phyloP scores from a whole-genome alignment of 805 yeast species.

The Nakazawaea ernobii region DNA sequence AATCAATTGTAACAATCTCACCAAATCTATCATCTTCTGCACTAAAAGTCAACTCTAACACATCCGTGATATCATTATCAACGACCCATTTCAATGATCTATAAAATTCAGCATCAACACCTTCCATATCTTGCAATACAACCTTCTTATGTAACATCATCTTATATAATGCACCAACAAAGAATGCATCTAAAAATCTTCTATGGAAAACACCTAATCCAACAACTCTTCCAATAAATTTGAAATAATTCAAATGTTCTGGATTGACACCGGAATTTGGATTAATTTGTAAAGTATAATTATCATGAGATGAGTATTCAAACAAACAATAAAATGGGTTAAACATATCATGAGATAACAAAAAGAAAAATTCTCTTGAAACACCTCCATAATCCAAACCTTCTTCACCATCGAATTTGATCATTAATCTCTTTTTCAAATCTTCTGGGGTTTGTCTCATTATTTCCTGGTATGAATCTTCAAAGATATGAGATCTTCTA shows the following conservation, averaged over 20 bases:
- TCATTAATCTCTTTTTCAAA: conserved; percentile 94
- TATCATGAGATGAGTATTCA: conserved; percentile 97
- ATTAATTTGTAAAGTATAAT: conserved; percentile 95
- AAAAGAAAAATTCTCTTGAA: conserved; percentile 94
- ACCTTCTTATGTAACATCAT: conserved; percentile 96
- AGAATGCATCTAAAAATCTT: conserved; percentile 95
- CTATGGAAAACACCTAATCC: conserved; percentile 98
- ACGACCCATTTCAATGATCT: conserved; percentile 93
- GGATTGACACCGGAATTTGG: conserved; percentile 97
- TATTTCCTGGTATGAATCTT: conserved; percentile 95
- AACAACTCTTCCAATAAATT: conserved; percentile 96
- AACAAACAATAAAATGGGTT: conserved; percentile 96
- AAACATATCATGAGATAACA: conserved; percentile 96
- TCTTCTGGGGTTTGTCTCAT: conserved; percentile 99
- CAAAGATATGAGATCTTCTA: conserved; percentile 92
- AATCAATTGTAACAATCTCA: conserved; percentile 80
- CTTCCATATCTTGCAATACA: conserved; percentile 94
- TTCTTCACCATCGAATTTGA: conserved; percentile 98
- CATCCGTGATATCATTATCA: conserved; percentile 87
- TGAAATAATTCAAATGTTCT: conserved; percentile 96
- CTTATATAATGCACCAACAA: conserved; percentile 96
- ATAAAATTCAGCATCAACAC: conserved; percentile 96
- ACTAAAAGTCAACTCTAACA: conserved; percentile 84
- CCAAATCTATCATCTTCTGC: conserved; percentile 91
- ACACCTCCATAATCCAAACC: conserved; percentile 99